These are phyloP conservation scores for Porogramme epimiltina DNA, from an alignment of 1,284 basidiomycete genomes.

Conservation along the genomic window DNA sequence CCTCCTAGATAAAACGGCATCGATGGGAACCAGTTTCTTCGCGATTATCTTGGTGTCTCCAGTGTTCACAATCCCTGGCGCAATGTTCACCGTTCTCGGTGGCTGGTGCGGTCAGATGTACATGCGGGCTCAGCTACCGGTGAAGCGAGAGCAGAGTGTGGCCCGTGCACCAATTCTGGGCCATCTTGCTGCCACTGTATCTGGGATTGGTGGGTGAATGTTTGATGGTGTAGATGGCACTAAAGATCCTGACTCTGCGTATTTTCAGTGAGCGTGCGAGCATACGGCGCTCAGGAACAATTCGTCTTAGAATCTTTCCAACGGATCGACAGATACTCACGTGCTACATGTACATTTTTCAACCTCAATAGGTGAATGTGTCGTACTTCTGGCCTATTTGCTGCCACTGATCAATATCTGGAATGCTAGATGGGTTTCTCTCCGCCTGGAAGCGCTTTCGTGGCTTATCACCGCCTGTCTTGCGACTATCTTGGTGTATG, in stretches of 20 bases:
- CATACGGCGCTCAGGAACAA: conserved; percentile 50
- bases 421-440: background rate
- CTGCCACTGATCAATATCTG: background rate
- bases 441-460: background rate
- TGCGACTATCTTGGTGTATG: background rate
- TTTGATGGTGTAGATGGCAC: background rate
- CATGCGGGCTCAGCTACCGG: conserved; percentile 71
- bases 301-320: conserved; percentile 45
- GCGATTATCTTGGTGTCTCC: conserved; percentile 48
- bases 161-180: conserved; percentile 65
- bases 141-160: conserved; percentile 75
- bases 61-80: conserved; percentile 36
- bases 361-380: conserved; percentile 48
- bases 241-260: background rate
- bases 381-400: conserved; percentile 10
- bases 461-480: background rate
- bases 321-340: conserved; percentile 48
- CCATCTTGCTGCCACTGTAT: conserved; percentile 67
- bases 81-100: conserved; percentile 40
- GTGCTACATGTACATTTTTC: conserved; percentile 47
- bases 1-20: conserved; percentile 28
- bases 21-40: conserved; percentile 37
- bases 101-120: conserved; percentile 49
- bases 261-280: conserved; percentile 56
- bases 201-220: conserved; percentile 53